Conservation (phyloP, 176 grass and related monocot genomes). For the Aegilops speltoides region DNA sequence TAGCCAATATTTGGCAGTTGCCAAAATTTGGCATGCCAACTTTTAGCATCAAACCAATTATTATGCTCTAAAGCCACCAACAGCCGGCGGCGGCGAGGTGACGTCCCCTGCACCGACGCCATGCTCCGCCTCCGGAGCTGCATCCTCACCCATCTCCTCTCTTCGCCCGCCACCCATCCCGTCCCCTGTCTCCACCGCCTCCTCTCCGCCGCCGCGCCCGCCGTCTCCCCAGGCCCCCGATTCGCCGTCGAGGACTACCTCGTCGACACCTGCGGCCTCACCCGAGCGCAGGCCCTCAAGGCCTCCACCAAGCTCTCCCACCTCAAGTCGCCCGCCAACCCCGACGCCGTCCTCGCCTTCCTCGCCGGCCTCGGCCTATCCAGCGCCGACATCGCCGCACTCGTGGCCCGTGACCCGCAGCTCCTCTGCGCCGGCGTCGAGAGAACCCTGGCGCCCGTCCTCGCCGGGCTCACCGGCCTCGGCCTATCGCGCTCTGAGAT, state of each 20-base stretch:
- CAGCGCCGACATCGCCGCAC: background rate
- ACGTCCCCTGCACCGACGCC: background rate
- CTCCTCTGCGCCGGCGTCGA: background rate
- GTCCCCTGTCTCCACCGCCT: background rate
- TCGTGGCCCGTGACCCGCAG: background rate
- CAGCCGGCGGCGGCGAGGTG: background rate
- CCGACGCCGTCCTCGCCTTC: background rate
- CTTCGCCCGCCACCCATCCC: background rate
- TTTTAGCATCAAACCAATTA: too few species aligned
- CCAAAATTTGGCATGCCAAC: too few species aligned
- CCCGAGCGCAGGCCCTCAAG: background rate
- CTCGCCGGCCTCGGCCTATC: background rate
- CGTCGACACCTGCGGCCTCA: background rate
- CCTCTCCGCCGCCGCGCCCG: background rate
- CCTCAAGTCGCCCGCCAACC: background rate
- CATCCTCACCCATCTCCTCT: background rate
- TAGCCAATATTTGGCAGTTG: too few species aligned
- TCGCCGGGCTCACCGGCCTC: background rate
- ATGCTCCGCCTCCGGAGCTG: background rate
- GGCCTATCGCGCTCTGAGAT: background rate
- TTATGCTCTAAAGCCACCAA: too few species aligned
- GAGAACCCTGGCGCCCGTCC: background rate
- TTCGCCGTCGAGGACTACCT: background rate
- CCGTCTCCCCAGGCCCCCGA: background rate
- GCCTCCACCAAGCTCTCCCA: background rate